Evolutionary conservation across 345 rosid species (phyloP).

Genomic region (Limnanthes douglasii): DNA sequence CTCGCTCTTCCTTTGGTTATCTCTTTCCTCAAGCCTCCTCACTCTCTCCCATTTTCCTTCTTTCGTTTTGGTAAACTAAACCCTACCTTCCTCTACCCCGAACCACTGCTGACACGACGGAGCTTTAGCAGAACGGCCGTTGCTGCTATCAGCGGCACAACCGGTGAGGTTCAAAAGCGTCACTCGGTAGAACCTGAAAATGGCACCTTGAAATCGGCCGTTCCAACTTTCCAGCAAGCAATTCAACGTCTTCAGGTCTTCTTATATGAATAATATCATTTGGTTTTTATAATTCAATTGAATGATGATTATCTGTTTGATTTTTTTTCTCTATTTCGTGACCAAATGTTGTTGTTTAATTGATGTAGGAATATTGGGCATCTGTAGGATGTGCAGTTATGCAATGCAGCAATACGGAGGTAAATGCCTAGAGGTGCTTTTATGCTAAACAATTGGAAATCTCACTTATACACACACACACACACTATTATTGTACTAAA

Average conservation of each 20-base stretch:
- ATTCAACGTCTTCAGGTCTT: slow-evolving; percentile 82
- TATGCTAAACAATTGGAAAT: neutral
- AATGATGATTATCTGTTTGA: neutral
- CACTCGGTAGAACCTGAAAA: slow-evolving; percentile 18
- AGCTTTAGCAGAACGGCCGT: slow-evolving; percentile 15
- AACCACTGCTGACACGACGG: slow-evolving; percentile 14
- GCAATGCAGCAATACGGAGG: slow-evolving; percentile 99
- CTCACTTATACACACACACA: too few relatives aligned
- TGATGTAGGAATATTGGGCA: slow-evolving; percentile 81
- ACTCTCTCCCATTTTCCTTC: slow-evolving; percentile 14
- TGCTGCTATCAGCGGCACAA: slow-evolving; percentile 21
- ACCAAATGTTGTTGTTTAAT: neutral
- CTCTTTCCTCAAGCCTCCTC: slow-evolving; percentile 43
- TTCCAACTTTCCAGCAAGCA: slow-evolving; percentile 83
- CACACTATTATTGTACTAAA: too few relatives aligned
- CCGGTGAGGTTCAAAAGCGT: slow-evolving; percentile 22
- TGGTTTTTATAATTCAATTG: neutral
- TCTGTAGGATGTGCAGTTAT: slow-evolving; percentile 93
- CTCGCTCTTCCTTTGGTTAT: slow-evolving; percentile 49
- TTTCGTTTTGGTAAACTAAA: slow-evolving; percentile 11
- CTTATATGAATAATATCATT: neutral
- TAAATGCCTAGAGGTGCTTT: slow-evolving; percentile 4
- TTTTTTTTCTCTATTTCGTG: neutral
- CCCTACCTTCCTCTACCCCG: slow-evolving; percentile 9
- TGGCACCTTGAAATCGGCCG: slow-evolving; percentile 13